These are phyloP conservation scores for Fusarium protoensiforme DNA, from an alignment of 2,329 filamentous ascomycete genomes.

Conservation along the genomic window DNA sequence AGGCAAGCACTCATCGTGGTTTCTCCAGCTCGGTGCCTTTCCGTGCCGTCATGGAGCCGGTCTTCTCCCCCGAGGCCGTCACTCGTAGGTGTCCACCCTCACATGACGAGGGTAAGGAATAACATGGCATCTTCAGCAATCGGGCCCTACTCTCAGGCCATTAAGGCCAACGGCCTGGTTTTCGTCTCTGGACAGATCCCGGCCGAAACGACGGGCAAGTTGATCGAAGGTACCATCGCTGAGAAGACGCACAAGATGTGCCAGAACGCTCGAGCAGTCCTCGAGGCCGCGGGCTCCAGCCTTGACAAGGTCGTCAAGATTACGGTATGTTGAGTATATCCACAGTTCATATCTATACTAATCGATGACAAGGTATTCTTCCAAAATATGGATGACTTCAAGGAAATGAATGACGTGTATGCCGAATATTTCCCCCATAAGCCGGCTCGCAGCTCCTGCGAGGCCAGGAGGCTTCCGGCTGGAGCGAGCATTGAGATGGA, in stretches of 20 bases:
- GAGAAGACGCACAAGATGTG: slow-evolving; percentile 37
- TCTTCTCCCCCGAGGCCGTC: slow-evolving; percentile 22
- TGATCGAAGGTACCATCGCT: slow-evolving; percentile 69
- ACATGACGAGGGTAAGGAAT: background rate
- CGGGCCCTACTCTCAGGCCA: slow-evolving; percentile 28
- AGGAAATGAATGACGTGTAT: slow-evolving; percentile 31
- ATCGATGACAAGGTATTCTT: background rate
- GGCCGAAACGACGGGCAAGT: slow-evolving; percentile 65
- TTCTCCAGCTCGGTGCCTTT: background rate
- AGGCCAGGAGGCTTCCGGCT: slow-evolving; percentile 22
- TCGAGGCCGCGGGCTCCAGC: slow-evolving; percentile 73
- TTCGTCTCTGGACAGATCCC: slow-evolving; percentile 78
- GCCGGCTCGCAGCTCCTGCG: slow-evolving; percentile 21
- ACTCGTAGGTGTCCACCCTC: slow-evolving; percentile 4
- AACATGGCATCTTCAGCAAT: slow-evolving; percentile 1
- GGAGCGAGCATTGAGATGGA: slow-evolving; percentile 29
- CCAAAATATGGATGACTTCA: slow-evolving; percentile 23
- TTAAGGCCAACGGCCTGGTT: slow-evolving; percentile 58
- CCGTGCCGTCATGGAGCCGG: slow-evolving; percentile 4
- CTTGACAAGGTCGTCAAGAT: slow-evolving; percentile 75
- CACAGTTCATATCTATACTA: background rate
- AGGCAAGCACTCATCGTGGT: background rate
- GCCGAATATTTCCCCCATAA: slow-evolving; percentile 29
- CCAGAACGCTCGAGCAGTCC: slow-evolving; percentile 72
- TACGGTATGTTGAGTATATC: slow-evolving; percentile 38